Evolutionary conservation across 225 moss, liverwort and hornwort species (phyloP).

Genomic region (Climacium dendroides): DNA sequence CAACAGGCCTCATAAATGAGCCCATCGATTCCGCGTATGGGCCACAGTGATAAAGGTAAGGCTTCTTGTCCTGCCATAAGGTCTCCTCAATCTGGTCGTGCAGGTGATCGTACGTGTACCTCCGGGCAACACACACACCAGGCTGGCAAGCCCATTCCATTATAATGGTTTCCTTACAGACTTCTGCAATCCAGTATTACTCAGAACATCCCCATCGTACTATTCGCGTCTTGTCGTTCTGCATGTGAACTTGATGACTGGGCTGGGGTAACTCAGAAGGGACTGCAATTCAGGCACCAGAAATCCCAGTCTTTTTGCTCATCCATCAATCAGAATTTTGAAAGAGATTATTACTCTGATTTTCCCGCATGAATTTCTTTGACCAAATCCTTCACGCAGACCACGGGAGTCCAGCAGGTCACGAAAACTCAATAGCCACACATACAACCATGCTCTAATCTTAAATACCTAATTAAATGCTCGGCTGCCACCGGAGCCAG

Average conservation of each 20-base stretch:
- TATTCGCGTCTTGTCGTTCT: background rate
- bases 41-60: background rate
- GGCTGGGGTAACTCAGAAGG: background rate
- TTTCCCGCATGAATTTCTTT: background rate
- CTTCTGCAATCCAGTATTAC: background rate
- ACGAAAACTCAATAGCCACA: background rate
- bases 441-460: background rate
- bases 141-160: constrained; percentile 3
- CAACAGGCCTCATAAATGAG: background rate
- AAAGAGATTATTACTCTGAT: background rate
- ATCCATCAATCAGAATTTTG: background rate
- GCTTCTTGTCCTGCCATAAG: background rate
- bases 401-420: background rate
- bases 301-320: background rate
- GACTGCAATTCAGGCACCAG: background rate
- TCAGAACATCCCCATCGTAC: background rate
- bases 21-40: background rate
- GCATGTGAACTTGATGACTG: constrained; percentile 19
- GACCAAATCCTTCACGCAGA: background rate
- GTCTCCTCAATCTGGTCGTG: constrained; percentile 7
- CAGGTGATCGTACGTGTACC: background rate
- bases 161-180: background rate
- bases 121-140: background rate
- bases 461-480: background rate
- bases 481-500: background rate